A percentile compares a stretch with the other conserved stretches of the same genome.
Evolutionary conservation across 2,329 filamentous ascomycete species (phyloP).

Genomic region (Leptographium procerum): DNA sequence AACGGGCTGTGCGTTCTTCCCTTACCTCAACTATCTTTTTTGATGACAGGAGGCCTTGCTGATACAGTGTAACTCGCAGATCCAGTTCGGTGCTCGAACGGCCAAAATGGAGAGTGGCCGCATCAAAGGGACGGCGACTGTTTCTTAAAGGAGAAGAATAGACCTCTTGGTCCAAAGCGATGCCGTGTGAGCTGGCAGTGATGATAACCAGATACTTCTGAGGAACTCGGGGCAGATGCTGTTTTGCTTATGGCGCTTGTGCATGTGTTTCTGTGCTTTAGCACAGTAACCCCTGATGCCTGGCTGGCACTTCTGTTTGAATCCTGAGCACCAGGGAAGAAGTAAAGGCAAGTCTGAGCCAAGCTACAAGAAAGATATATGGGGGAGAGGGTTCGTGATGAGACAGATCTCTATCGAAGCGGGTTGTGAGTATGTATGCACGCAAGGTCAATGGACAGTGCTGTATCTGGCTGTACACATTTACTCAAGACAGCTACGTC

Average conservation of each 20-base stretch:
- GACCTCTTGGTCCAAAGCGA: neutral
- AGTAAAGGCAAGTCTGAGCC: constrained; percentile 28
- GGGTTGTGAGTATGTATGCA: too few relatives aligned
- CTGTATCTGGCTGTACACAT: too few relatives aligned
- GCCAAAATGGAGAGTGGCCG: constrained; percentile 69
- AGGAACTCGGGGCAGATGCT: constrained; percentile 28
- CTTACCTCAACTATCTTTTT: too few relatives aligned
- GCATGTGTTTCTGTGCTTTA: constrained; percentile 30
- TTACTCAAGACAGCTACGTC: too few relatives aligned
- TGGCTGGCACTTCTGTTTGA: constrained; percentile 12
- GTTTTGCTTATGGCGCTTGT: constrained; percentile 19
- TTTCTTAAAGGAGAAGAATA: constrained; percentile 28
- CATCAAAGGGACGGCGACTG: constrained; percentile 56
- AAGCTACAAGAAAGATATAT: neutral
- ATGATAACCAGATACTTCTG: constrained; percentile 72
- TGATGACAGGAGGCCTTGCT: neutral
- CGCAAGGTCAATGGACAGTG: too few relatives aligned
- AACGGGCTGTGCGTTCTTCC: constrained; percentile 57
- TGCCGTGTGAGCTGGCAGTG: constrained; percentile 34
- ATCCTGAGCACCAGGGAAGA: constrained; percentile 20
- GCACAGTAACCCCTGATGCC: constrained; percentile 33
- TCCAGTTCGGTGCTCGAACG: constrained; percentile 72
- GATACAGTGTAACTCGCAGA: constrained; percentile 29
- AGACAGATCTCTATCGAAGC: too few relatives aligned
- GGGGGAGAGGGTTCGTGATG: neutral